Evolutionary conservation across 2,329 filamentous ascomycete species (phyloP), one percentile per base, ranked within the genome.

Genomic region (Pseudonectria foliicola): DNA sequence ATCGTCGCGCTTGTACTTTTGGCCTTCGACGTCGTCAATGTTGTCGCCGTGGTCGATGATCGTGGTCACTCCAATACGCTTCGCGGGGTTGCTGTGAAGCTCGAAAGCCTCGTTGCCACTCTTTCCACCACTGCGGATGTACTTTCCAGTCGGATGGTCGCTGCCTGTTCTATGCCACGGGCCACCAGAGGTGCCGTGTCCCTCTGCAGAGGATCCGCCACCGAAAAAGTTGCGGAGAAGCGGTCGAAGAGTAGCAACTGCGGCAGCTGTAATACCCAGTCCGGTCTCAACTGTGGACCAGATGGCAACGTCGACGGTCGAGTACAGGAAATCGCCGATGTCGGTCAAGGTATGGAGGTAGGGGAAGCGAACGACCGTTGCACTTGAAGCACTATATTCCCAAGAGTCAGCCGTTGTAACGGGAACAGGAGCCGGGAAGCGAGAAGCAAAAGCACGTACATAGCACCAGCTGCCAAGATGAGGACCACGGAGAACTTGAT

Each of bases 211-310:
- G 14, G 42, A 45, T 6, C 44, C 44, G 6, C 15, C 7, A 5
- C 39, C 37, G 16, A 46, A 37, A 26, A 45, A 43, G 25, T 13
- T 33, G 10, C 40, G 40, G 25, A 64, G 52, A 10, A 64, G 59
- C 2, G 63, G 62, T 10, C 54, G 52, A 1, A 67, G 57, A 1
- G 64, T 67, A 6, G 64, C 64, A 2, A 62, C 34, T 1, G 50
- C 57, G 6, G 61, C 56, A 7, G 64, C 61, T 1, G 55, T 59
- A 27, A 68, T 63, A 23, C 60, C 64, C 25, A 67, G 57, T 4
- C 62, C 62, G 4, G 60, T 61, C 42, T 68, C 65, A 25, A 67
- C 55, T 13, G 66, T 66, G 2, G 61, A 66, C 64, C 64, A 69
- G 36, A 68, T 62, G 13, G 63, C 63, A 6, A 68, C 50, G 31